Evolutionary conservation across 1,284 basidiomycete genomes (phyloP), one percentile per base, ranked within the genome.

Genomic region (Cryptococcus floricola): DNA sequence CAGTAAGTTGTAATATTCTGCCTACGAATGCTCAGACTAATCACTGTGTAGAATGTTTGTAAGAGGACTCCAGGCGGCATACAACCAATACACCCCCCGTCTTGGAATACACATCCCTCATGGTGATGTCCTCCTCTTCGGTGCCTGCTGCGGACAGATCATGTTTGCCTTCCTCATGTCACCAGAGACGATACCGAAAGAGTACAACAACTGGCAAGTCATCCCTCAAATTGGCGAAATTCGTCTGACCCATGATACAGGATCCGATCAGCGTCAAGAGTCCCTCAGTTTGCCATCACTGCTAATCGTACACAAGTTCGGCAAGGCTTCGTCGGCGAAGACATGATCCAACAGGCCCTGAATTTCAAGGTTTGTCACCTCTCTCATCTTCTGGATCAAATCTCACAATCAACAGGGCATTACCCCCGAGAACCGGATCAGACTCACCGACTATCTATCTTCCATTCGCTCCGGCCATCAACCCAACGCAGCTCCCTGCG

Each of bases 121-220:
- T 71, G 94, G 94, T 8, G 88, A 88, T 55, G 82, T 91, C 0
- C 74, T 96, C 18, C 82, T 93, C 9, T 97, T 97, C 68, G 82
- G 87, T 10, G 68, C 93, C 2, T 88, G 87, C 18, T 95, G 87
- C 68, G 87, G 87, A 9, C 92, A 96, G 75, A 95, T 96, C 71
- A 82, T 94, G 78, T 94, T 91, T 71, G 86, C 83, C 0, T 91
- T 87, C 77, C 80, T 95, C 31, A 74, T 90, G 34, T 81, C 87
- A 27, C 91, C 90, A 8, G 90, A 93, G 58, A 89, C 90, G 0
- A 84, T 95, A 28, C 86, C 89, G 6, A 78, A 79, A 41, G 88
- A 87, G 18, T 95, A 95, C 67, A 80, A 79, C 25, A 77, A 74
- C 46, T 94, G 91, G 90, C 89, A 60, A 46, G 82, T 68, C 18